These are phyloP conservation scores for Boletus subparvulus DNA, from an alignment of 768 basidiomycete genomes.

Conservation along the genomic window DNA sequence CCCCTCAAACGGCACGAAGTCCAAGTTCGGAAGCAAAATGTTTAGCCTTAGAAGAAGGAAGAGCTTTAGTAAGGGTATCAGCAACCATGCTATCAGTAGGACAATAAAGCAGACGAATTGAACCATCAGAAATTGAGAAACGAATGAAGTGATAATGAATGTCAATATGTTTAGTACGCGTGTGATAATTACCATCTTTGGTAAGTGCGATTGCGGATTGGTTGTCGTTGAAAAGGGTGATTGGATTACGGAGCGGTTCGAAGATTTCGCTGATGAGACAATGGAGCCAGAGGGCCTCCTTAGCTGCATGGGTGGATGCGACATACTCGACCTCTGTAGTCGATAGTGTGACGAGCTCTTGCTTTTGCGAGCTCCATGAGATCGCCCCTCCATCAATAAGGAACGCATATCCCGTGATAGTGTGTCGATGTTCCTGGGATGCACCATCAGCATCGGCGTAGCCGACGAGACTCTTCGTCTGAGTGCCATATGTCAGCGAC, in stretches of 20 bases:
- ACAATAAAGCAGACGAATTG: background rate
- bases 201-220: background rate
- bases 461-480: background rate
- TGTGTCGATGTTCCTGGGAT: background rate
- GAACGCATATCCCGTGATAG: background rate
- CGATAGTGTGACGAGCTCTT: background rate
- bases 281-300: background rate
- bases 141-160: slow-evolving; percentile 3
- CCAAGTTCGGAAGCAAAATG: background rate
- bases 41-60: background rate
- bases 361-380: background rate
- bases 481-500: background rate
- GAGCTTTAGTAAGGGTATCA: slow-evolving; percentile 1
- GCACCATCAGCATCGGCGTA: background rate
- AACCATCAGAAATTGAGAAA: background rate
- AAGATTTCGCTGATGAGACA: background rate
- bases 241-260: background rate
- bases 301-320: background rate
- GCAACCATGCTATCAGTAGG: slow-evolving; percentile 1
- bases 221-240: background rate
- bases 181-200: slow-evolving; percentile 1
- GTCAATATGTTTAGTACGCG: background rate
- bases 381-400: background rate
- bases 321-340: background rate
- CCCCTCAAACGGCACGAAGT: background rate